Base-by-base conservation (phyloP, 2,329 filamentous ascomycete genomes). In the Fusarium euwallaceae region DNA sequence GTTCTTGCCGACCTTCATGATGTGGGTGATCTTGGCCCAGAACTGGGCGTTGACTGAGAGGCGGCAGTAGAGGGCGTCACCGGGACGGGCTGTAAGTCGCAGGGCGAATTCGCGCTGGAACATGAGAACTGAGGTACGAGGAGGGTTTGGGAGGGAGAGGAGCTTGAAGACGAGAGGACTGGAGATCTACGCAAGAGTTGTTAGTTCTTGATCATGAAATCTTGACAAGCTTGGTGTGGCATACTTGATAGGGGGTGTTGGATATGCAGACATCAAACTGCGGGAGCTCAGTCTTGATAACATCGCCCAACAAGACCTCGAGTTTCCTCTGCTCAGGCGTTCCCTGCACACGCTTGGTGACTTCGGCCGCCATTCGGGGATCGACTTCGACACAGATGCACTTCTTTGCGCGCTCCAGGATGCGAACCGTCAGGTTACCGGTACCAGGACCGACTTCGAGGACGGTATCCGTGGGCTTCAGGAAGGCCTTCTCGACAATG, bases 71-170 rank as follows among this genome's bases (percentile, higher is more conserved):
- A 98, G 90, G 63, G 95, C 90, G 80, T 98, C 95, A 10, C 94
- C 94, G 0, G 96, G 94, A 53, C 93, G 92, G 16, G 97, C 97
- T 66, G 97, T 96, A 39, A 98, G 87, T 43, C 96, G 91, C 82
- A 97, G 92, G 20, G 95, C 95, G 80, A 98, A 98, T 85, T 98
- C 96, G 80, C 95, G 92, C 86, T 98, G 96, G 80, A 97, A 97
- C 95, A 98, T 98, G 84, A 98, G 94, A 74, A 98, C 91, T 78
- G 93, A 95, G 70, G 91, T 92, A 37, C 96, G 88, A 0, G 97
- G 97, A 1, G 95, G 92, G 51, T 95, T 95, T 6, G 91, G 91
- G 73, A 96, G 91, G 32, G 94, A 90, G 61, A 98, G 90, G 56
- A 98, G 91, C 84, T 96, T 92, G 88, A 98, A 98, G 61, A 97